Base-by-base conservation (phyloP, 805 yeast species). In the Kodamaea neixiangensis region DNA sequence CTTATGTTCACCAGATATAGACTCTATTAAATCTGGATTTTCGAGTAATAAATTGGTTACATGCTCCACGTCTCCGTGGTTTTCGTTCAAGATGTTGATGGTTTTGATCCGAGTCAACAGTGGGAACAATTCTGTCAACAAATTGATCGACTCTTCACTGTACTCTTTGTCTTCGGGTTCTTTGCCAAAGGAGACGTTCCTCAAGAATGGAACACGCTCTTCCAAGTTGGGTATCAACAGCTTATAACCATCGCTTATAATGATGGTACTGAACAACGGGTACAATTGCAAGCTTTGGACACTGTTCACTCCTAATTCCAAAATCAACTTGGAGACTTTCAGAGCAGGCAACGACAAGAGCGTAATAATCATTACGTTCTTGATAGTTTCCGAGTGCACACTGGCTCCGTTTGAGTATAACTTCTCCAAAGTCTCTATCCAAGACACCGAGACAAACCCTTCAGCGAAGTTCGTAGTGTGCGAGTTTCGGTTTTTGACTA, bases 121-220 rank as follows among this genome's bases (percentile, higher is more conserved):
- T 0, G 97, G 97, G 62, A 90, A 88, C 54, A 91, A 63, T 29
- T 84, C 89, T n/a, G 63, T 51, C 40, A 79, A 58, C 20, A 69
- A 68, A 14, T 65, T 60, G 1, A 86, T 71, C 41, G 76, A 71
- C 2, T 65, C 69, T 29, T 69, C 66, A 25, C 57, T 53, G 15
- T 55, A 63, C 15, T 46, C 57, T 4, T 34, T 49, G 18, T 25
- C 25, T 21, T 47, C 25, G 35, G 35, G 18, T 9, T 44, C 42
- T 47, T 20, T 50, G 41, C 39, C 66, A 13, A 53, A 49, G 5
- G 49, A 20, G 3, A 60, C 43, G 25, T 52, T 52, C 17, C 62
- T 67, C 51, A 85, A 62, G 53, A 79, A 81, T 2, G 78, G 79
- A 2, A 85, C 57, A 56, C 78, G 72, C n/a, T 74, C 77, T 18